Conservation (phyloP, 2,329 filamentous ascomycete genomes). For the Endoconidiophora laricicola region DNA sequence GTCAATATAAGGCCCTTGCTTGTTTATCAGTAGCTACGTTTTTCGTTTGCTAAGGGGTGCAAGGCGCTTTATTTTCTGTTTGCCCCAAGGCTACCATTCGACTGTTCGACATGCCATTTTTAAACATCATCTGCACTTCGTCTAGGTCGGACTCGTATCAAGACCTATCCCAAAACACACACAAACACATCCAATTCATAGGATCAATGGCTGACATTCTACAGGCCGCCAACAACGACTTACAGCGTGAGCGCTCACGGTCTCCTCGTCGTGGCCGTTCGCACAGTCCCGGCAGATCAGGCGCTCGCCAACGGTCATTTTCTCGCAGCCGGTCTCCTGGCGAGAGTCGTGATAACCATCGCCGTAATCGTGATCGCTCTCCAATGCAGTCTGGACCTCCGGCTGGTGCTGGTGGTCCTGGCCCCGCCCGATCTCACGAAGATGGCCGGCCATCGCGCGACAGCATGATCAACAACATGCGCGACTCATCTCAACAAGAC, state of each 20-base stretch:
- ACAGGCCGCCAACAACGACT: slow-evolving; percentile 16
- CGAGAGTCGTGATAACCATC: slow-evolving; percentile 57
- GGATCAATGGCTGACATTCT: background rate
- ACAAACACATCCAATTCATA: no score
- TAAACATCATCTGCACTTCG: no score
- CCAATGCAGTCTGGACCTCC: slow-evolving; percentile 62
- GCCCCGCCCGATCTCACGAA: slow-evolving; percentile 62
- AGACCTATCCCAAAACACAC: no score
- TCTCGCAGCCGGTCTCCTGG: slow-evolving; percentile 58
- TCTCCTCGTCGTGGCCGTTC: slow-evolving; percentile 67
- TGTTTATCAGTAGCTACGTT: no score
- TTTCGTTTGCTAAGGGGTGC: no score
- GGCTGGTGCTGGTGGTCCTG: slow-evolving; percentile 52
- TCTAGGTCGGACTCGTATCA: no score
- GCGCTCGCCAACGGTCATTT: slow-evolving; percentile 54
- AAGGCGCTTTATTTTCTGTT: no score
- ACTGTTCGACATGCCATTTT: no score
- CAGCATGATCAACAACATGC: slow-evolving; percentile 88
- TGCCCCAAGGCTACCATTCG: no score
- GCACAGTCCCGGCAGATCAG: slow-evolving; percentile 57
- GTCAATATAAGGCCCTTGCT: no score
- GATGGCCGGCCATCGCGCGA: slow-evolving; percentile 72
- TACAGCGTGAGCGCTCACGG: slow-evolving; percentile 68
- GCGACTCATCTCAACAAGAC: slow-evolving; percentile 94
- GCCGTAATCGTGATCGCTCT: slow-evolving; percentile 59